Evolutionary conservation across 495 filamentous ascomycete species (phyloP).

Genomic region (Xylaria longipes): DNA sequence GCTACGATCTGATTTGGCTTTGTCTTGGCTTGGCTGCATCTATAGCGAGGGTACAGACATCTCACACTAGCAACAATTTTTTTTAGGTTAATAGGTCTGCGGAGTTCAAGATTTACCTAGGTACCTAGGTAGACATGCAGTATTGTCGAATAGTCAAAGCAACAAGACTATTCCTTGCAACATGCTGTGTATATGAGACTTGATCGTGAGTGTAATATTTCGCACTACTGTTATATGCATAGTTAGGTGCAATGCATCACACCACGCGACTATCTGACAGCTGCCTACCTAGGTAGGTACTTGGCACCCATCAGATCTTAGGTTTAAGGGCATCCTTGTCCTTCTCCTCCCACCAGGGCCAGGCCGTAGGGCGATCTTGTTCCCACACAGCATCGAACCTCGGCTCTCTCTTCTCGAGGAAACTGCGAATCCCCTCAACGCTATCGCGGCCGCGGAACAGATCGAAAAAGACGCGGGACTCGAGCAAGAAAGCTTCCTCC

Average conservation of each 20-base stretch:
- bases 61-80: slow-evolving; percentile 21
- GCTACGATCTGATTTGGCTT: slow-evolving; percentile 4
- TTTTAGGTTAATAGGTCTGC: not conserved
- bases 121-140: slow-evolving; percentile 10
- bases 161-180: slow-evolving; percentile 5
- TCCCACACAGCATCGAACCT: slow-evolving; percentile 61
- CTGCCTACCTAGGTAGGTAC: no score
- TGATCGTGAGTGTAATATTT: not conserved
- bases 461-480: slow-evolving; percentile 62
- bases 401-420: slow-evolving; percentile 56
- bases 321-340: slow-evolving; percentile 19
- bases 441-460: slow-evolving; percentile 60
- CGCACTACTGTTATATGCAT: not conserved
- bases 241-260: not conserved
- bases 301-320: slow-evolving; percentile 27
- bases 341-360: slow-evolving; percentile 57
- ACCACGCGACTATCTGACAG: not conserved
- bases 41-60: not conserved
- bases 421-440: slow-evolving; percentile 54
- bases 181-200: not conserved
- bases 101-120: slow-evolving; percentile 2
- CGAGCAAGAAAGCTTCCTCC: slow-evolving; percentile 65
- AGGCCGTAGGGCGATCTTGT: slow-evolving; percentile 48
- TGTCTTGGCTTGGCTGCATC: slow-evolving; percentile 9
- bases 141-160: slow-evolving; percentile 2